These are phyloP conservation scores for Talaromyces sp. DNA, from an alignment of 2,329 filamentous ascomycete genomes.

Conservation along the genomic window DNA sequence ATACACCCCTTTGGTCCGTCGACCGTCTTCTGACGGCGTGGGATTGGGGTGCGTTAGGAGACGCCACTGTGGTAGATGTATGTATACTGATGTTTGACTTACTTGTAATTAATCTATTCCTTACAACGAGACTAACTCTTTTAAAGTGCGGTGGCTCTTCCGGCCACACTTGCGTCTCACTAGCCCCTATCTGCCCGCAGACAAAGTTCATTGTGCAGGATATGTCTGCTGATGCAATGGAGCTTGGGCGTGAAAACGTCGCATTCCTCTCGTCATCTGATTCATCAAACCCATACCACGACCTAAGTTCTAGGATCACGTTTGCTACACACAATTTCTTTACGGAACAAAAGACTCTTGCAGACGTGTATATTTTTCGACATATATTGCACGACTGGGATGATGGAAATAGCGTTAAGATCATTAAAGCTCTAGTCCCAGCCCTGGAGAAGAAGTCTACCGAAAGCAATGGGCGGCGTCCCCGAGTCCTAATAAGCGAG, in stretches of 20 bases:
- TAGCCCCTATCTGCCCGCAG: slow-evolving; percentile 28
- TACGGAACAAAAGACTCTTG: neutral
- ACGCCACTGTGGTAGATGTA: slow-evolving; percentile 17
- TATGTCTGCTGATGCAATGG: slow-evolving; percentile 1
- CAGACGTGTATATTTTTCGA: neutral
- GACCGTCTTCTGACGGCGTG: slow-evolving; percentile 1
- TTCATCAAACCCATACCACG: neutral
- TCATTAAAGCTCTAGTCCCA: slow-evolving; percentile 45
- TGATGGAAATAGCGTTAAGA: neutral
- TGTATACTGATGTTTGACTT: neutral
- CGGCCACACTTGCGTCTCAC: slow-evolving; percentile 19
- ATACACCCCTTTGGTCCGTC: neutral
- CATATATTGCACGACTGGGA: neutral
- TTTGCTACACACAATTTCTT: slow-evolving; percentile 57
- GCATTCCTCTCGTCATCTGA: neutral
- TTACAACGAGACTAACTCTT: neutral
- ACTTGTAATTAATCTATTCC: neutral
- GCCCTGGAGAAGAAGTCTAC: slow-evolving; percentile 50
- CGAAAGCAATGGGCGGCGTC: slow-evolving; percentile 27
- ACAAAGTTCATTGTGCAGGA: slow-evolving; percentile 24
- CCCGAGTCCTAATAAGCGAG: slow-evolving; percentile 45
- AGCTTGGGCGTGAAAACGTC: neutral
- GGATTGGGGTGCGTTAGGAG: slow-evolving; percentile 16
- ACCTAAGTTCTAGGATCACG: slow-evolving; percentile 23
- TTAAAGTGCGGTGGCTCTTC: slow-evolving; percentile 18